These are phyloP conservation scores for Fraxinus quadrangulata DNA, from an alignment of 257 asterid species.

Conservation along the genomic window DNA sequence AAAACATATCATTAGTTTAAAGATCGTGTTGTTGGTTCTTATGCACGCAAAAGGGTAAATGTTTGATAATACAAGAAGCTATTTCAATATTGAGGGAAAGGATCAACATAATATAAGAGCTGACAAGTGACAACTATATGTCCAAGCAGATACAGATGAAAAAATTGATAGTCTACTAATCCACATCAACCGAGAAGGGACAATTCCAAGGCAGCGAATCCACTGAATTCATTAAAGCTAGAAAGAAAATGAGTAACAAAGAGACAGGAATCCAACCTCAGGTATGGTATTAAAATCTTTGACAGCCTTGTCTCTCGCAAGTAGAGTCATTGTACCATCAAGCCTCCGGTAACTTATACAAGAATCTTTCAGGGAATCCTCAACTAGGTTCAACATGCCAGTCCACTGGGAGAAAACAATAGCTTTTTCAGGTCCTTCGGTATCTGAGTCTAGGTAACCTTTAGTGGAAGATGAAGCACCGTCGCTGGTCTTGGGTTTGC, in stretches of 20 bases:
- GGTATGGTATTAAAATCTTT: conserved; percentile 87
- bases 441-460: conserved; percentile 34
- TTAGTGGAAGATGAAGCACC: conserved; percentile 46
- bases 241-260: conserved; percentile 20
- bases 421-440: conserved; percentile 66
- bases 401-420: conserved; percentile 99
- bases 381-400: conserved; percentile 87
- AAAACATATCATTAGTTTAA: background rate
- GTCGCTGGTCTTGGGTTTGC: conserved; percentile 42
- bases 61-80: background rate
- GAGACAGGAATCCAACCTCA: conserved; percentile 57
- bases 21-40: background rate
- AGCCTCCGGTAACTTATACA: conserved; percentile 72
- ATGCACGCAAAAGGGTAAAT: background rate
- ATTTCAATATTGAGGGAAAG: background rate
- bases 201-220: conserved; percentile 5
- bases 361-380: conserved; percentile 60
- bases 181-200: conserved; percentile 3
- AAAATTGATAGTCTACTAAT: conserved; percentile 2
- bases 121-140: conserved; percentile 11
- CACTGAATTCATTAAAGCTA: background rate
- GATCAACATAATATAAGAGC: background rate
- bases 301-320: conserved; percentile 93
- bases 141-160: background rate
- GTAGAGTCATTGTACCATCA: conserved; percentile 93